Base-by-base conservation (phyloP, 1,284 basidiomycete genomes). In the Agaricales sp. region DNA sequence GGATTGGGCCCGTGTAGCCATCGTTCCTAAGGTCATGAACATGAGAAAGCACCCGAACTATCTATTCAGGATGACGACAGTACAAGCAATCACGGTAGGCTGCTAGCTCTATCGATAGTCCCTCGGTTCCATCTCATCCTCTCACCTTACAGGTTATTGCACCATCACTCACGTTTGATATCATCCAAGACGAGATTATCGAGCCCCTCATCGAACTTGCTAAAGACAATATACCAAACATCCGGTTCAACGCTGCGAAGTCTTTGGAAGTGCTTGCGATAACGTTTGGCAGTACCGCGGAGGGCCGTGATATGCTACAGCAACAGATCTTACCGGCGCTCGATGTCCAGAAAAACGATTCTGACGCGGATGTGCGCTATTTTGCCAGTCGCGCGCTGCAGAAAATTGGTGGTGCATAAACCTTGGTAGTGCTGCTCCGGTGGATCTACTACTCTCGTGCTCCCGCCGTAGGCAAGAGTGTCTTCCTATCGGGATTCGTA, bases 31-130 rank as follows among this genome's bases (percentile, higher is more conserved):
- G 69, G 92, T 99, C 35, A 84, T 99, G 62, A 89, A 87, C 52
- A 99, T 99, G 96, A 94, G 92, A 13, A 81, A 86, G 54, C 94
- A 98, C 69, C 91, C 92, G 19, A 99, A 97, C 66, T 99, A 99
- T 67, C 77, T 99, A 30, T 97, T 93, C 70, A 80, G 96, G 60
- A 97, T 99, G 93, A 99, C 96, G 4, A 99, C 96, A 21, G 92
- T 99, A 50, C 94, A 99, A 67, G 95, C 96, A 46, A 96, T 99
- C 62, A 94, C 92, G 57, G 94, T 95, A 62, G 57, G 84, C 68
- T 22, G 46, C 46, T 45, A 24, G 49, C 47, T n/a, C n/a, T n/a
- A n/a, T n/a, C 14, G 37, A 55, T 50, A 51, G 55, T 52, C 37
- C 22, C 30, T 26, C 50, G 30, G 38, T 23, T 24, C 52, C 50